Conservation (phyloP, 306 rosid genomes). For the Cucurbita argyrosperma region DNA sequence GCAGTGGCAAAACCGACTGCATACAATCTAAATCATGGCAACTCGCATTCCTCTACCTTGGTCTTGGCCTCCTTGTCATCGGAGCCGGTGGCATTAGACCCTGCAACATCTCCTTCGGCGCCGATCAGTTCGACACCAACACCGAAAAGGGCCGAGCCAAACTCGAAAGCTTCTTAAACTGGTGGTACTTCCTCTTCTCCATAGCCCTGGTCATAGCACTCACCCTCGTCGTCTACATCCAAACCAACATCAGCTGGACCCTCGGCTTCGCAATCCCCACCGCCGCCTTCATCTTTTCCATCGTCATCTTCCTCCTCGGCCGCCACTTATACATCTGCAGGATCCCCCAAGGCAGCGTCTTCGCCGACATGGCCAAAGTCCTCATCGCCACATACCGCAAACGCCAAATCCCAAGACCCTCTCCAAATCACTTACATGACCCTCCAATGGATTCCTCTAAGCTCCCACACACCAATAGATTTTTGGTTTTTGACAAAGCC, state of each 20-base stretch:
- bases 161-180: slow-evolving; percentile 48
- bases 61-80: slow-evolving; percentile 26
- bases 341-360: slow-evolving; percentile 32
- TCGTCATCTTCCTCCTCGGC: slow-evolving; percentile 24
- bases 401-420: background rate
- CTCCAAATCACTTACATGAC: slow-evolving; percentile 15
- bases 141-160: slow-evolving; percentile 35
- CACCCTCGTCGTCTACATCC: slow-evolving; percentile 32
- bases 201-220: slow-evolving; percentile 35
- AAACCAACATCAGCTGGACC: slow-evolving; percentile 41
- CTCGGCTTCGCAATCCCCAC: slow-evolving; percentile 41
- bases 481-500: slow-evolving; percentile 32
- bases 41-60: slow-evolving; percentile 22
- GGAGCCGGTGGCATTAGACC: slow-evolving; percentile 54
- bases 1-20: slow-evolving; percentile 11
- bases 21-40: slow-evolving; percentile 18
- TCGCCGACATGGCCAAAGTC: slow-evolving; percentile 26
- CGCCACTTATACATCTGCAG: slow-evolving; percentile 11
- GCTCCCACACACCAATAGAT: slow-evolving; percentile 21
- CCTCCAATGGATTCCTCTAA: background rate
- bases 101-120: slow-evolving; percentile 67
- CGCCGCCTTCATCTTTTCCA: slow-evolving; percentile 26
- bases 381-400: slow-evolving; percentile 20
- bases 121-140: slow-evolving; percentile 41
- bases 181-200: slow-evolving; percentile 51